phyloP scores from a whole-genome alignment of 1,284 basidiomycete species.

The Vanrija sp. region DNA sequence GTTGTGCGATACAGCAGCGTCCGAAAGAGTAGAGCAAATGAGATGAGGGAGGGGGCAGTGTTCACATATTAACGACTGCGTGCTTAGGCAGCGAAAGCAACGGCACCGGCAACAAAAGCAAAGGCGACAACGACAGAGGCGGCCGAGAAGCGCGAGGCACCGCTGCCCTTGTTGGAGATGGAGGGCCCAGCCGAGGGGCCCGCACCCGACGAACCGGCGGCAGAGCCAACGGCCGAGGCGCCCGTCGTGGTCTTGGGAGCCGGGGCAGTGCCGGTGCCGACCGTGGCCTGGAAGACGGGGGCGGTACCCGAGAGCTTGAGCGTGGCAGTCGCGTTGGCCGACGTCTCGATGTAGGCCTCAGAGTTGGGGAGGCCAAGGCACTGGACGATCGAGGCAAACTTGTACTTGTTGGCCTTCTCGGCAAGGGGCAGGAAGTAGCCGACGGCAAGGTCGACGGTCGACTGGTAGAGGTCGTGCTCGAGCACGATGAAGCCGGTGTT shows the following conservation, averaged over 20 bases:
- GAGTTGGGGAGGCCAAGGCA: constrained; percentile 57
- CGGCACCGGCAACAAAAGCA: no score
- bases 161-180: no score
- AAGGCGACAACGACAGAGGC: no score
- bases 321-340: constrained; percentile 40
- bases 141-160: no score
- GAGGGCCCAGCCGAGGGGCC: not conserved
- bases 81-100: no score
- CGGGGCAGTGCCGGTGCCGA: constrained; percentile 32
- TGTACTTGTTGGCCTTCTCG: constrained; percentile 59
- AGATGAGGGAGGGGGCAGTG: no score
- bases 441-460: constrained; percentile 81
- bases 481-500: constrained; percentile 76
- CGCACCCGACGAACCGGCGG: not conserved
- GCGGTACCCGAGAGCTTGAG: constrained; percentile 26
- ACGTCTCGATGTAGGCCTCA: constrained; percentile 50
- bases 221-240: not conserved
- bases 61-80: no score
- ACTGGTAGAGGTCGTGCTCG: constrained; percentile 77
- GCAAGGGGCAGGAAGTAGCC: constrained; percentile 73
- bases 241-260: constrained; percentile 19
- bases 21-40: no score
- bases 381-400: constrained; percentile 56
- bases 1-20: no score
- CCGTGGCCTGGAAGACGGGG: constrained; percentile 29